These are phyloP conservation scores for Didymella keratinophila DNA, from an alignment of 2,329 filamentous ascomycete species.

Conservation along the genomic window DNA sequence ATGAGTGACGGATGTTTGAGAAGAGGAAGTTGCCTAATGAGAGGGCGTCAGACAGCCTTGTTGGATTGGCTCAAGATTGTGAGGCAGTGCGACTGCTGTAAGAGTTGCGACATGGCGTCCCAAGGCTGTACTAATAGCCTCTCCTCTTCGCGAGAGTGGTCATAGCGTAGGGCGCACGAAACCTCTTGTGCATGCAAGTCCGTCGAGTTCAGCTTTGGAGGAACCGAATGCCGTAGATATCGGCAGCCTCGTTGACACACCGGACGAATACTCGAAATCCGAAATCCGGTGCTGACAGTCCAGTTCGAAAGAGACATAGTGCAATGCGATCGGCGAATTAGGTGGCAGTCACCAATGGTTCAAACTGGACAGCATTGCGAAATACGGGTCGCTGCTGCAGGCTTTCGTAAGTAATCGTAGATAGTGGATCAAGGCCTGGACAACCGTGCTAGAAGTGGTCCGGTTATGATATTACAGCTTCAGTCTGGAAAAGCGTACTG, in stretches of 20 bases:
- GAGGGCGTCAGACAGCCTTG: background rate
- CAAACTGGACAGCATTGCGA: background rate
- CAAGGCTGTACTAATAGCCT: background rate
- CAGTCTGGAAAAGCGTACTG: slow-evolving; percentile 22
- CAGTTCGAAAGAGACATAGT: background rate
- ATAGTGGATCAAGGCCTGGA: background rate
- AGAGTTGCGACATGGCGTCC: background rate
- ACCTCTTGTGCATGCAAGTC: background rate
- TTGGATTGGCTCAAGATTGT: background rate
- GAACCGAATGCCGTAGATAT: background rate
- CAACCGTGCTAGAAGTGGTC: background rate
- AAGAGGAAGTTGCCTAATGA: too few relatives aligned
- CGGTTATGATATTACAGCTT: background rate
- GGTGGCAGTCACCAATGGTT: background rate
- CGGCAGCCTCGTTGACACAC: background rate
- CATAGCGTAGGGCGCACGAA: background rate
- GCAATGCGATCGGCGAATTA: background rate
- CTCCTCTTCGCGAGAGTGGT: background rate
- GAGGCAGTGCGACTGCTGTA: background rate
- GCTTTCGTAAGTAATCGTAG: background rate
- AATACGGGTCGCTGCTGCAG: background rate
- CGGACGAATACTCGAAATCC: slow-evolving; percentile 4
- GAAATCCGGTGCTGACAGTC: slow-evolving; percentile 7
- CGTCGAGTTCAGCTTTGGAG: background rate
- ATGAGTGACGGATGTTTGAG: too few relatives aligned